phyloP scores from a whole-genome alignment of 2,329 filamentous ascomycete species.

The Sporothrix pallida region DNA sequence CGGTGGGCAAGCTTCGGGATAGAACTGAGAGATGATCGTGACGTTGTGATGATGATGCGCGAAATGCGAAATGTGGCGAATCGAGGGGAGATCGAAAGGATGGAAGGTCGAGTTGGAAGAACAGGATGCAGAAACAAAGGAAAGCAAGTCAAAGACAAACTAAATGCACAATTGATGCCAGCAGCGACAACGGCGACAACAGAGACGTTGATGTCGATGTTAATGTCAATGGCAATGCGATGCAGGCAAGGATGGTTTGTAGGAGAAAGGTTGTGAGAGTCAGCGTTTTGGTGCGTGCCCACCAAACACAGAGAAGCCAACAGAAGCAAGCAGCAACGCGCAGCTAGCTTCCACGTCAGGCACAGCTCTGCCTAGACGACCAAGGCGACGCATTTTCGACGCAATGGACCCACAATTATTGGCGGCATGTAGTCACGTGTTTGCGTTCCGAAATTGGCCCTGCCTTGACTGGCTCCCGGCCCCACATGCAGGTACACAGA shows the following conservation, averaged over 20 bases:
- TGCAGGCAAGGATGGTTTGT: not conserved
- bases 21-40: not conserved
- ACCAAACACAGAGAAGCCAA: conserved; percentile 24
- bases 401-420: conserved; percentile 5
- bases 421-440: not conserved
- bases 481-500: conserved; percentile 16
- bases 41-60: not conserved
- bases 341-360: conserved; percentile 38
- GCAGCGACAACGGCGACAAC: not conserved
- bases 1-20: not conserved
- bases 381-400: conserved; percentile 5
- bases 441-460: not conserved
- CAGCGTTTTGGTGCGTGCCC: conserved; percentile 15
- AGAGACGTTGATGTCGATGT: conserved; percentile 3
- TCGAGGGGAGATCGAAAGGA: not conserved
- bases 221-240: too few species aligned
- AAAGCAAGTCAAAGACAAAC: not conserved
- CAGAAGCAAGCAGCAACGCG: conserved; percentile 22
- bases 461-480: not conserved
- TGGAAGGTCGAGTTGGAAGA: not conserved
- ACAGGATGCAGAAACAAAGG: not conserved
- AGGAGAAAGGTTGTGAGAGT: not conserved
- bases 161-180: conserved; percentile 14
- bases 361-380: conserved; percentile 48
- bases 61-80: conserved; percentile 3